Percentiles rank a stretch among this genome's conserved stretches.
phyloP scores from a whole-genome alignment of 108 stramenopile species.

The Cyclotella cryptica region DNA sequence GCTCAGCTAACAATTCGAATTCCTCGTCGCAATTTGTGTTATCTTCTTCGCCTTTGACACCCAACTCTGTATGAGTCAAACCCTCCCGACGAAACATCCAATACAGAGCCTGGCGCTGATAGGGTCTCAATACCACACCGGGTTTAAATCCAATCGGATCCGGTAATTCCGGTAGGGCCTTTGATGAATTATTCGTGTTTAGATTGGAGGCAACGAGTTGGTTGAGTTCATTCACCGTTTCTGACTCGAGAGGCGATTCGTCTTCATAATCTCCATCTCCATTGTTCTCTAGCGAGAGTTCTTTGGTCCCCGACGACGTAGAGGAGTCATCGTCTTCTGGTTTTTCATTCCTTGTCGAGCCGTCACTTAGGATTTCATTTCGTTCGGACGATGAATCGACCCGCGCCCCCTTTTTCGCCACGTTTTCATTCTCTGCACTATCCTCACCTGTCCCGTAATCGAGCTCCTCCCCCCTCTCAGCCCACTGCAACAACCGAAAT shows the following conservation, averaged over 20 bases:
- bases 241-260: neutral
- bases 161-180: constrained; percentile 49
- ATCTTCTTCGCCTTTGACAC: constrained; percentile 41
- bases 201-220: constrained; percentile 13
- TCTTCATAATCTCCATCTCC: constrained; percentile 2
- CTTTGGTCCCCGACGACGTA: neutral
- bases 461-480: constrained; percentile 68
- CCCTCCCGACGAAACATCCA: constrained; percentile 85
- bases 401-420: neutral
- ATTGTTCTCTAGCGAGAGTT: neutral
- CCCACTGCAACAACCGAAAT: constrained; percentile 84
- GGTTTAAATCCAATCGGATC: constrained; percentile 61
- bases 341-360: neutral
- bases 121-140: constrained; percentile 62
- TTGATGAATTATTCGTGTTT: neutral
- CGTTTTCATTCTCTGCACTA: neutral
- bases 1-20: constrained; percentile 37
- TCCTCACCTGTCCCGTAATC: constrained; percentile 18
- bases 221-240: constrained; percentile 28
- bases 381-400: neutral
- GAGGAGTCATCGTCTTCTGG: neutral
- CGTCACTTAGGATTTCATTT: neutral
- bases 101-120: constrained; percentile 79
- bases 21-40: neutral
- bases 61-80: neutral